Evolutionary conservation across 306 rosid species (phyloP).

Genomic region (Sindora glabra): DNA sequence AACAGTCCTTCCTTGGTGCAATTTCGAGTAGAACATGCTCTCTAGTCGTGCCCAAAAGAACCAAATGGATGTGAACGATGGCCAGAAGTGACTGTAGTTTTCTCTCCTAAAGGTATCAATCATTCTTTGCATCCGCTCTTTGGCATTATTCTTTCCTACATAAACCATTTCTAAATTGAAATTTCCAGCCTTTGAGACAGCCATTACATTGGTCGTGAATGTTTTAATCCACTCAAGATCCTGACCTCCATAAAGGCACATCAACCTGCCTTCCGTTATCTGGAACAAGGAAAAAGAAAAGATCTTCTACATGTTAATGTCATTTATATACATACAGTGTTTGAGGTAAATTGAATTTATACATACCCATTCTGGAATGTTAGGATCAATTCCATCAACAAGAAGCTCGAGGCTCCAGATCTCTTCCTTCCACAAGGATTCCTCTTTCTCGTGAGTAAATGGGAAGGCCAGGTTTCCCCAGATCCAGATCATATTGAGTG

Average conservation of each 20-base stretch:
- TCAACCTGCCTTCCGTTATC: conserved; percentile 2
- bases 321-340: background rate
- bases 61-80: background rate
- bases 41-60: conserved; percentile 16
- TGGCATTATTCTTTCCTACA: conserved; percentile 21
- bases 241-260: conserved; percentile 24
- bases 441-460: background rate
- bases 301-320: background rate
- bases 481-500: conserved; percentile 5
- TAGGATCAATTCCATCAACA: conserved; percentile 14
- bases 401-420: conserved; percentile 11
- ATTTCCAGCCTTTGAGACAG: background rate
- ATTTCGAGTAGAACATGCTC: conserved; percentile 17
- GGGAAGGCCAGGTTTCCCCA: background rate
- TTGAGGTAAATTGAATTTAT: background rate
- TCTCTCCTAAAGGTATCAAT: background rate
- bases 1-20: background rate
- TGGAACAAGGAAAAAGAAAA: background rate
- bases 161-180: conserved; percentile 1
- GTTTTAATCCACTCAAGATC: conserved; percentile 14
- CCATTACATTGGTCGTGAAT: background rate
- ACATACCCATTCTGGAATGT: background rate
- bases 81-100: conserved; percentile 9
- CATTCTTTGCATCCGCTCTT: conserved; percentile 16
- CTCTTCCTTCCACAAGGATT: conserved; percentile 16